Conservation (phyloP, 371 early-diverging fungal genomes). For the Mortierella sp. region DNA sequence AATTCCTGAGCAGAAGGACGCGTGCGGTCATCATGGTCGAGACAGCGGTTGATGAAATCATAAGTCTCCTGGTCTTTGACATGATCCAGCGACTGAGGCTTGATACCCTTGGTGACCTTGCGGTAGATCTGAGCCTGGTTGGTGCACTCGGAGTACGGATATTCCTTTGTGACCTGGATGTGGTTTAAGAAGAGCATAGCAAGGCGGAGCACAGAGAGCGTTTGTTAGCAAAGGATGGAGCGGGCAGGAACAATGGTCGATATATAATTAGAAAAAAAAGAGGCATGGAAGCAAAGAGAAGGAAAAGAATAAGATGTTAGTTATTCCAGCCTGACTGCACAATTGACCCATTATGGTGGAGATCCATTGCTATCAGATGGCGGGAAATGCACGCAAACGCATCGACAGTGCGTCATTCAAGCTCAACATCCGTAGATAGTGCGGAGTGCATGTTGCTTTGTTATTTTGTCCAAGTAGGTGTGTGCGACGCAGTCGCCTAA, state of each 20-base stretch:
- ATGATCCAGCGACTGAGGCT: conserved; percentile 81
- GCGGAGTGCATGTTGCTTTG: conserved; percentile 5
- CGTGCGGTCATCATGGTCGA: conserved; percentile 62
- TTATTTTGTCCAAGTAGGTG: background rate
- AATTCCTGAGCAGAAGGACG: conserved; percentile 58
- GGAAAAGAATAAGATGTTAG: background rate
- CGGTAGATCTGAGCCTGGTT: conserved; percentile 91
- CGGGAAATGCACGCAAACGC: background rate
- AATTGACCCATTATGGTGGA: background rate
- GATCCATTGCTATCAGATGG: conserved; percentile 2
- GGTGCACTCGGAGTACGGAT: conserved; percentile 91
- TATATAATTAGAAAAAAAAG: background rate
- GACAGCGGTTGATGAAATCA: conserved; percentile 81
- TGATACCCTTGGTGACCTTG: conserved; percentile 85
- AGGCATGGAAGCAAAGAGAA: background rate
- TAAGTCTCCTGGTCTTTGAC: conserved; percentile 81
- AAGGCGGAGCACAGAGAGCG: conserved; percentile 4
- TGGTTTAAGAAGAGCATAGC: conserved; percentile 1
- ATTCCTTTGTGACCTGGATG: conserved; percentile 77
- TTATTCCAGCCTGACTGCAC: background rate
- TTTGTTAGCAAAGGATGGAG: conserved; percentile 9
- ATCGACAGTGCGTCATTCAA: conserved; percentile 17
- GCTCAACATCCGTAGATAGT: background rate
- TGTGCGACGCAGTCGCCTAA: conserved; percentile 16
- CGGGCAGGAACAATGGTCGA: background rate